These are phyloP conservation scores for Neotropicomus parvogracilis DNA, from an alignment of 1,284 basidiomycete genomes.

Conservation along the genomic window DNA sequence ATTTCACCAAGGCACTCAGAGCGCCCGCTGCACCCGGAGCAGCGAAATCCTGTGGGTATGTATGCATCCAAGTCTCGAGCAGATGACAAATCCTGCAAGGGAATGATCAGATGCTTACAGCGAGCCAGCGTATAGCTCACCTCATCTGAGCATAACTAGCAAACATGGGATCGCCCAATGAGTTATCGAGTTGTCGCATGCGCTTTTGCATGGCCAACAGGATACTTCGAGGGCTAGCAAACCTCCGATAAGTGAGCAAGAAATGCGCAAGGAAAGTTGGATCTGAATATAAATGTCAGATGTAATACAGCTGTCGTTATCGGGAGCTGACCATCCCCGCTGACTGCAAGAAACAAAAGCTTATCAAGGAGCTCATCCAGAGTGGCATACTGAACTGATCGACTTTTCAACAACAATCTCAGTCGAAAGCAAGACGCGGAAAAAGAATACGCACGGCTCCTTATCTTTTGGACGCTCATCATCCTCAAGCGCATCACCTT, in stretches of 20 bases:
- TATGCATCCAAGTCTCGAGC: slow-evolving; percentile 68
- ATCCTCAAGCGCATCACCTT: slow-evolving; percentile 20
- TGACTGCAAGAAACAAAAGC: slow-evolving; percentile 68
- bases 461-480: slow-evolving; percentile 37
- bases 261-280: slow-evolving; percentile 73
- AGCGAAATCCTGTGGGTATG: slow-evolving; percentile 73
- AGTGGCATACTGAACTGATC: slow-evolving; percentile 66
- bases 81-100: slow-evolving; percentile 65
- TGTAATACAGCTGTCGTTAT: slow-evolving; percentile 3
- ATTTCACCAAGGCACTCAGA: slow-evolving; percentile 68
- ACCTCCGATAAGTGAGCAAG: slow-evolving; percentile 74
- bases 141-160: slow-evolving; percentile 81
- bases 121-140: slow-evolving; percentile 35
- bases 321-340: slow-evolving; percentile 63
- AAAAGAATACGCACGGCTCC: slow-evolving; percentile 40
- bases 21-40: slow-evolving; percentile 69
- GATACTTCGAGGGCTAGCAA: slow-evolving; percentile 68
- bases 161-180: slow-evolving; percentile 75
- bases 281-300: slow-evolving; percentile 42
- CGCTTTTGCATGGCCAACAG: slow-evolving; percentile 82
- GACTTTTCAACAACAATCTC: slow-evolving; percentile 36
- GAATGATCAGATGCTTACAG: slow-evolving; percentile 6
- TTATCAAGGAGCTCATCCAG: slow-evolving; percentile 75
- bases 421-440: slow-evolving; percentile 9
- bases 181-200: slow-evolving; percentile 69